These are phyloP conservation scores for Escovopsis sp. DNA, from an alignment of 2,329 filamentous ascomycete species.

Conservation along the genomic window DNA sequence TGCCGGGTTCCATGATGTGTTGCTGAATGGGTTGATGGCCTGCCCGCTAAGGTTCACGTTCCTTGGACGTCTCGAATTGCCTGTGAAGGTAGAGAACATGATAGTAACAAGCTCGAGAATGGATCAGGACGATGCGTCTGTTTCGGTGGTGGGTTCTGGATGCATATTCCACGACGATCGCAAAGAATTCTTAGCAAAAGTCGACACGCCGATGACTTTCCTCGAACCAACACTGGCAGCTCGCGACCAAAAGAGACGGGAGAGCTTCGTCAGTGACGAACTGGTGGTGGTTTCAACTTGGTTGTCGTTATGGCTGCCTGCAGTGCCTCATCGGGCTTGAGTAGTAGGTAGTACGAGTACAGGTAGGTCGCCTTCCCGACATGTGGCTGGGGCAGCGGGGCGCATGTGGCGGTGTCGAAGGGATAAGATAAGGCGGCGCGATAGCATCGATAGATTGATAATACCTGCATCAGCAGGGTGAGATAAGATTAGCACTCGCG, in stretches of 20 bases:
- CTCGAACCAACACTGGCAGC: neutral
- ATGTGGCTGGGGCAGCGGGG: neutral
- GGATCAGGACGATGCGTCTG: too few relatives aligned
- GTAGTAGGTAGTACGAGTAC: too few relatives aligned
- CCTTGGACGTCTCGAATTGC: slow-evolving; percentile 67
- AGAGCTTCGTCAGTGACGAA: slow-evolving; percentile 5
- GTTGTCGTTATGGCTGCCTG: too few relatives aligned
- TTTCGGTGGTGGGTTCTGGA: too few relatives aligned
- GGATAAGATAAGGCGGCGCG: too few relatives aligned
- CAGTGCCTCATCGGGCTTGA: too few relatives aligned
- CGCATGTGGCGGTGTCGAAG: slow-evolving; percentile 2
- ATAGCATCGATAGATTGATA: too few relatives aligned
- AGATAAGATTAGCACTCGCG: too few relatives aligned
- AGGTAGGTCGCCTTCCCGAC: too few relatives aligned
- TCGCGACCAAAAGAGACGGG: neutral
- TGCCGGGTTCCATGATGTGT: slow-evolving; percentile 41
- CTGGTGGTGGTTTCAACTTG: neutral
- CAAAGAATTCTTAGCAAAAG: too few relatives aligned
- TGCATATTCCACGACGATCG: neutral
- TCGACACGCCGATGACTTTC: neutral
- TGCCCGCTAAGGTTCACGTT: slow-evolving; percentile 92
- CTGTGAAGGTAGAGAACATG: slow-evolving; percentile 92
- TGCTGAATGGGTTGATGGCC: slow-evolving; percentile 63
- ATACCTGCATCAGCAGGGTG: too few relatives aligned
- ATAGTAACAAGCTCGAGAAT: slow-evolving; percentile 3